Base-by-base conservation (phyloP, 768 basidiomycete genomes). In the Mycena chlorophos region DNA sequence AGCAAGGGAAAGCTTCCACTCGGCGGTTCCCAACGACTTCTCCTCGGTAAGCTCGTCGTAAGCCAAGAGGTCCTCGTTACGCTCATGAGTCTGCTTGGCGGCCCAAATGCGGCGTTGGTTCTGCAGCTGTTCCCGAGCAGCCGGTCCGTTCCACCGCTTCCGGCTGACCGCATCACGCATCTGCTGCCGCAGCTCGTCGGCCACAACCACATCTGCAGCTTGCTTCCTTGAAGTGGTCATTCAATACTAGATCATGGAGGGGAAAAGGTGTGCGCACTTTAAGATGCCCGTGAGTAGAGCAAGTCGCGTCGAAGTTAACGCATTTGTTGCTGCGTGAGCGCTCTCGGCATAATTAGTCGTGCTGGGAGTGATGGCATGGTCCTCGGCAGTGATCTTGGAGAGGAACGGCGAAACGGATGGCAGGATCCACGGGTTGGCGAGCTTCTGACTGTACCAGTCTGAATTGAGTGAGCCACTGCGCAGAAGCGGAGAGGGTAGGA, bases 371-470 rank as follows among this genome's bases (percentile, higher is more conserved):
- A 62, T 38, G 17, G 61, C 52, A 58, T 62, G 63, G 45, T 54
- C 53, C 1, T 49, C 49, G 4, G 17, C 8, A 0, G n/a, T 2
- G 54, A 65, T 63, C 4, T 51, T 57, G n/a, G n/a, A n/a, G n/a
- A n/a, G 54, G 31, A 52, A 60, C 13, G 37, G 19, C 34, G 65
- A 65, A 45, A 64, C 45, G 0, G 63, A 59, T 1, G 56, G 57
- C 0, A 65, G 58, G 20, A 55, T 49, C 59, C 60, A 65, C 19
- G 59, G 57, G 34, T 65, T 56, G 10, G 43, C 49, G 2, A 58
- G 12, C 27, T 66, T 64, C n/a, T 64, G 58, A 1, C 54, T 26
- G 25, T 64, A 57, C 65, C 63, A 64, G 25, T 66, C 65, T 62
- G 10, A 34, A n/a, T 38, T 40, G 3, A 40, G 27, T 2, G 26